Conservation (phyloP, 2,329 filamentous ascomycete species). For the Paraphaeosphaeria sporulosa region DNA sequence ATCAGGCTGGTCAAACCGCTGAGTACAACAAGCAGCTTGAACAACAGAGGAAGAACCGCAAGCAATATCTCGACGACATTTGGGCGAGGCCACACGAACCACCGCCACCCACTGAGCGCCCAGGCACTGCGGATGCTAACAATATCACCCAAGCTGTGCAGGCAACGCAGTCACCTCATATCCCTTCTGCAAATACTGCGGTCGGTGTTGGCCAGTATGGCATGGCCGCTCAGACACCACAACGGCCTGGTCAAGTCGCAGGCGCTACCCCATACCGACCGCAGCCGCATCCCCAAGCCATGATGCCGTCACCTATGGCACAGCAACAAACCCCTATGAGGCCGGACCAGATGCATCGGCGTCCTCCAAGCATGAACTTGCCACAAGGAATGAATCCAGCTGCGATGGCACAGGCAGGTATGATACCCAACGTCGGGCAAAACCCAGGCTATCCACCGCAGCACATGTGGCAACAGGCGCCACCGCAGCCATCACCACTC, state of each 20-base stretch:
- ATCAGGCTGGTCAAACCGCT: conserved; percentile 85
- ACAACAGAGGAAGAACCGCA: conserved; percentile 79
- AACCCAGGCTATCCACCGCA: conserved; percentile 54
- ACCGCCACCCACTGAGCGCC: conserved; percentile 61
- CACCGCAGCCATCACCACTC: conserved; percentile 58
- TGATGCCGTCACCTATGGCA: conserved; percentile 77
- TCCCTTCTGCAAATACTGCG: conserved; percentile 66
- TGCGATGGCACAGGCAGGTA: conserved; percentile 47
- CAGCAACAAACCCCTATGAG: conserved; percentile 68
- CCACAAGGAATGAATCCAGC: conserved; percentile 37
- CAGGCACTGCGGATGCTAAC: conserved; percentile 49
- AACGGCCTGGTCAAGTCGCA: conserved; percentile 70
- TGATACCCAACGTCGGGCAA: conserved; percentile 50
- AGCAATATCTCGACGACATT: conserved; percentile 79
- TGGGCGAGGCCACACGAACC: conserved; percentile 87
- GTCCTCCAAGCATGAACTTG: conserved; percentile 65
- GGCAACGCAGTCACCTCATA: conserved; percentile 57
- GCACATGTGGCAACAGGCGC: conserved; percentile 59
- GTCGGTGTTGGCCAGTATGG: conserved; percentile 64
- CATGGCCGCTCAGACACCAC: conserved; percentile 63
- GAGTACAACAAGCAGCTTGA: conserved; percentile 90
- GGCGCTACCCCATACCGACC: conserved; percentile 72
- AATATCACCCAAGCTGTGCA: conserved; percentile 52
- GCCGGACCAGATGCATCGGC: conserved; percentile 69
- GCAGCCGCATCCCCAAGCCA: conserved; percentile 74